Percentiles rank a stretch among this genome's conserved stretches.
These are phyloP conservation scores for Apiotrichum sp. DNA, from an alignment of 1,284 basidiomycete genomes.

Conservation along the genomic window DNA sequence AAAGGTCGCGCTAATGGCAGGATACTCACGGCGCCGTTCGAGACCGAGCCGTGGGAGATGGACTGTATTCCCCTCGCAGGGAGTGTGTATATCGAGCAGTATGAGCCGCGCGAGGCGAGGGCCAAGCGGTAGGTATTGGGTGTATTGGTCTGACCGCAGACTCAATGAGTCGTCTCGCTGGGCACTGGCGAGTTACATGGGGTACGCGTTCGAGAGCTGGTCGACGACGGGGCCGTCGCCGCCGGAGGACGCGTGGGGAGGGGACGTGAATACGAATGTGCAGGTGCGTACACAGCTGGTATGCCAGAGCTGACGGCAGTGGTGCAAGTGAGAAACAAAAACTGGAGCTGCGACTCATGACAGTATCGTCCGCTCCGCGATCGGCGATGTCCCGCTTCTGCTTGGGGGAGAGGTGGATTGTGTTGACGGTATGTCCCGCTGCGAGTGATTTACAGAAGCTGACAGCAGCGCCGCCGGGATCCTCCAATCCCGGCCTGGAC, in stretches of 20 bases:
- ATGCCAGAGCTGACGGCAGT: conserved; percentile 49
- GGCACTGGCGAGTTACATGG: conserved; percentile 42
- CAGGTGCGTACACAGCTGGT: conserved; percentile 32
- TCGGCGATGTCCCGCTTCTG: conserved; percentile 71
- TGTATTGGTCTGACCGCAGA: not conserved
- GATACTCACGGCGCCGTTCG: conserved; percentile 70
- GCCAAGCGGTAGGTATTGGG: conserved; percentile 20
- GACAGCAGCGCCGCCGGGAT: conserved; percentile 16
- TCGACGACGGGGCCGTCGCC: conserved; percentile 42
- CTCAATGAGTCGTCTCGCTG: conserved; percentile 21
- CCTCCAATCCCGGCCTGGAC: conserved; percentile 34
- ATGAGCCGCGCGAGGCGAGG: conserved; percentile 46
- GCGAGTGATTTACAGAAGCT: no score
- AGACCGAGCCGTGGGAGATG: conserved; percentile 75
- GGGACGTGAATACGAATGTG: conserved; percentile 84
- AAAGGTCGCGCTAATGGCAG: conserved; percentile 34
- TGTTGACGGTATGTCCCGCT: conserved; percentile 54
- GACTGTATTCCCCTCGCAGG: conserved; percentile 74
- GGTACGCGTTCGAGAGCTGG: conserved; percentile 43
- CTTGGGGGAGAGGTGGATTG: conserved; percentile 96
- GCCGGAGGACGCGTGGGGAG: conserved; percentile 57
- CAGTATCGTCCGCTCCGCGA: conserved; percentile 77
- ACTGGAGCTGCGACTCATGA: not conserved
- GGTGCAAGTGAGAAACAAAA: conserved; percentile 58
- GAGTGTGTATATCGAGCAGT: conserved; percentile 78